phyloP scores from a whole-genome alignment of 2,329 filamentous ascomycete species.

The Coleophoma crateriformis region DNA sequence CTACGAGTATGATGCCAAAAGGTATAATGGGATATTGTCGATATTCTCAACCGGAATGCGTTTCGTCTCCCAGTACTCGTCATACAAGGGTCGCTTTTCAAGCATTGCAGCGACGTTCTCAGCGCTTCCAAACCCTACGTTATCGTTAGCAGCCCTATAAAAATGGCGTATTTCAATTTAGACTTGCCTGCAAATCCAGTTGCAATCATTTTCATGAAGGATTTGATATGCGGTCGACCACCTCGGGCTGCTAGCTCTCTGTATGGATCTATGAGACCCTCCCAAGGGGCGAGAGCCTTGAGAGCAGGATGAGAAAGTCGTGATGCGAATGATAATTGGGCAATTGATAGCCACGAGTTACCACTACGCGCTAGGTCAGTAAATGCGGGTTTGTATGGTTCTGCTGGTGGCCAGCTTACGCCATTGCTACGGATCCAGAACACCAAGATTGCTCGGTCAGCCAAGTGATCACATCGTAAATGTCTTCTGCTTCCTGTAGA shows the following conservation, averaged over 20 bases:
- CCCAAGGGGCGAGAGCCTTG: constrained; percentile 3
- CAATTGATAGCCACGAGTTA: constrained; percentile 15
- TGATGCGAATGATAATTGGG: constrained; percentile 5
- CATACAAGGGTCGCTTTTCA: constrained; percentile 7
- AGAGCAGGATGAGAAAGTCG: background rate
- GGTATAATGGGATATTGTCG: constrained; percentile 1
- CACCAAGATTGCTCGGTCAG: constrained; percentile 14
- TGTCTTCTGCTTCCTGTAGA: constrained; percentile 13
- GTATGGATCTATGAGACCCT: constrained; percentile 3
- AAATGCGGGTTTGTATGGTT: too few species aligned
- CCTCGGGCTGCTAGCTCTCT: background rate
- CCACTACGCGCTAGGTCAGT: background rate
- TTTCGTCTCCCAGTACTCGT: constrained; percentile 5
- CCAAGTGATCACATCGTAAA: constrained; percentile 15
- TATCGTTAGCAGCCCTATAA: background rate
- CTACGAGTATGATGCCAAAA: constrained; percentile 3
- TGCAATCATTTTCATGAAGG: background rate
- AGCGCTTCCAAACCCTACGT: background rate
- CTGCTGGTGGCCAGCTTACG: background rate
- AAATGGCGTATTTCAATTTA: background rate
- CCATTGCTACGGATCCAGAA: constrained; percentile 11
- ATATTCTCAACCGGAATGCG: constrained; percentile 1
- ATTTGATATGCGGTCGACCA: background rate
- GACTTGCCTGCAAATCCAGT: too few species aligned
- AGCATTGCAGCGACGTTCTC: constrained; percentile 1